phyloP scores from a whole-genome alignment of 495 filamentous ascomycete genomes.

The Aspergillus funiculosus region DNA sequence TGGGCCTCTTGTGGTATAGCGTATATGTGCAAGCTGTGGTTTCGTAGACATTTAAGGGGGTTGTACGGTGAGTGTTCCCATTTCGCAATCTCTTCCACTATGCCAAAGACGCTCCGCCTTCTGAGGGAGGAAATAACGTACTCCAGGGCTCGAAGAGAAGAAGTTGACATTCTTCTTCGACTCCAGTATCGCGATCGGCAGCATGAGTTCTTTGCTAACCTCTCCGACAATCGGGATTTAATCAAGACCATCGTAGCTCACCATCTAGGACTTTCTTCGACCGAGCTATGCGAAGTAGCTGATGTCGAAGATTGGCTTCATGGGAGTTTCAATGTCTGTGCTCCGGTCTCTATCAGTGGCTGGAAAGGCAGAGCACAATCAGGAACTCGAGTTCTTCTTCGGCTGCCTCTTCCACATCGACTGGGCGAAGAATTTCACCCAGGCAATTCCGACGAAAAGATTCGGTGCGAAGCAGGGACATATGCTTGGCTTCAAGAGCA shows the following conservation, averaged over 20 bases:
- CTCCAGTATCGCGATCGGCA: background rate
- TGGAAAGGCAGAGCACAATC: background rate
- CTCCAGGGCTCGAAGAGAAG: conserved; percentile 13
- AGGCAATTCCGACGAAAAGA: conserved; percentile 35
- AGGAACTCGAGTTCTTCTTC: conserved; percentile 23
- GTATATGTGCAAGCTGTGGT: too few relatives aligned
- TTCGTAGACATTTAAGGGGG: too few relatives aligned
- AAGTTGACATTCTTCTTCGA: conserved; percentile 40
- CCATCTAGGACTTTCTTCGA: background rate
- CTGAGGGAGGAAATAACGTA: background rate
- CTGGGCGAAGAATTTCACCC: conserved; percentile 27
- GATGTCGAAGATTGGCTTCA: conserved; percentile 18
- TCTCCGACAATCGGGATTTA: background rate
- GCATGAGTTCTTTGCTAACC: background rate
- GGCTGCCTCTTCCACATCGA: conserved; percentile 32
- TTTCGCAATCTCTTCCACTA: too few relatives aligned
- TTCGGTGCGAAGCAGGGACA: conserved; percentile 32
- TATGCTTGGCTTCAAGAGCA: conserved; percentile 29
- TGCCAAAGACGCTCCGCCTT: too few relatives aligned
- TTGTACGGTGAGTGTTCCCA: too few relatives aligned
- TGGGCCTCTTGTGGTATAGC: too few relatives aligned
- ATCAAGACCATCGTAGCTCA: conserved; percentile 1
- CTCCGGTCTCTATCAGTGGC: conserved; percentile 24
- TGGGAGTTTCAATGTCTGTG: conserved; percentile 39
- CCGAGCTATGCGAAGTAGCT: conserved; percentile 12